phyloP scores from a whole-genome alignment of 257 asterid genomes.

The Nicotiana tomentosiformis region DNA sequence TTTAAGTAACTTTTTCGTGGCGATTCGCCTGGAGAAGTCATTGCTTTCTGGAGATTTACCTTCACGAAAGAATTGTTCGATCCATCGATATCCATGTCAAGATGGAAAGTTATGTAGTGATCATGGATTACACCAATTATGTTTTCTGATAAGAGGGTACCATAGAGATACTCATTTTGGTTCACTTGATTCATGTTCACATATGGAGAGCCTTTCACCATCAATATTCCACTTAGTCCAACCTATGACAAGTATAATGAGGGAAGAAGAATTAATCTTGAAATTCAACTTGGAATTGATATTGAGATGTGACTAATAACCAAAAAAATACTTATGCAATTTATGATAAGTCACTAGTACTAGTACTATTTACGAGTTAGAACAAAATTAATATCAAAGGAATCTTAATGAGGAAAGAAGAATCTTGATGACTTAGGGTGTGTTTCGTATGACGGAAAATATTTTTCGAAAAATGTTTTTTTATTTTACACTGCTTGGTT shows the following conservation, averaged over 20 bases:
- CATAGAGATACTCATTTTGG: slow-evolving; percentile 50
- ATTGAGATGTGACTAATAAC: not conserved
- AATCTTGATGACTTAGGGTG: not conserved
- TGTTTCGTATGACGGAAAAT: too few relatives aligned
- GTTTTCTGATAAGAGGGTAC: slow-evolving; percentile 79
- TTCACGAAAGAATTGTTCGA: slow-evolving; percentile 73
- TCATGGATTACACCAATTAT: slow-evolving; percentile 88
- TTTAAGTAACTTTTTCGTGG: slow-evolving; percentile 86
- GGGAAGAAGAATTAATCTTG: not conserved
- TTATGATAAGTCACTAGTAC: too few relatives aligned
- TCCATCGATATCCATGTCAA: slow-evolving; percentile 91
- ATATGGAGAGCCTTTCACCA: slow-evolving; percentile 82
- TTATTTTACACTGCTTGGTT: too few relatives aligned
- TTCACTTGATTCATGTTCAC: slow-evolving; percentile 70
- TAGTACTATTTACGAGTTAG: too few relatives aligned
- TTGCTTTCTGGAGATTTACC: slow-evolving; percentile 64
- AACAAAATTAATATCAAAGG: not conserved
- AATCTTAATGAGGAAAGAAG: not conserved
- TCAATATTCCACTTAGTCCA: slow-evolving; percentile 77
- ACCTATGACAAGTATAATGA: slow-evolving; percentile 35
- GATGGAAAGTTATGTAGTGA: slow-evolving; percentile 75
- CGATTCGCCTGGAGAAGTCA: slow-evolving; percentile 46
- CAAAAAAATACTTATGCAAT: not conserved
- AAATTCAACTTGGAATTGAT: not conserved
- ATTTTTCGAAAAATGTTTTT: too few relatives aligned